Conservation (phyloP, 176 grass and related monocot species). For the Elaeis guineensis region DNA sequence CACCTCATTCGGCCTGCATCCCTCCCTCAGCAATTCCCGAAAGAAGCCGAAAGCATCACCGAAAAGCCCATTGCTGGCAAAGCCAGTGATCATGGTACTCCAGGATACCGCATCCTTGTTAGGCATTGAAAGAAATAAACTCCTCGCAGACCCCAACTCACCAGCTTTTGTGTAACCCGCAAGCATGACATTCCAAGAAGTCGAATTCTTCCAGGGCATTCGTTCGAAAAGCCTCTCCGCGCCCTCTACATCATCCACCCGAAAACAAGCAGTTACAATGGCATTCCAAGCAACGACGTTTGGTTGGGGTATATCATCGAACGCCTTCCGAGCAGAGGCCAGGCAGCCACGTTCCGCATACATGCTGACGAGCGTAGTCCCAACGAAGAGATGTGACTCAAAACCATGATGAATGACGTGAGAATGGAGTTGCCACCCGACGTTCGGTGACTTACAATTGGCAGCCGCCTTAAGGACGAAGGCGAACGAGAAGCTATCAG, state of each 20-base stretch:
- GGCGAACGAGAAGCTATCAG: conserved; percentile 24
- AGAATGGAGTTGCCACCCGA: conserved; percentile 11
- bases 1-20: conserved; percentile 7
- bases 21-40: conserved; percentile 15
- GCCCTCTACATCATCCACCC: not conserved
- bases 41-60: conserved; percentile 15
- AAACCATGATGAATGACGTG: conserved; percentile 6
- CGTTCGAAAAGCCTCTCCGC: conserved; percentile 11
- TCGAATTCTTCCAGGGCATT: conserved; percentile 17
- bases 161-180: conserved; percentile 14
- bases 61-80: conserved; percentile 11
- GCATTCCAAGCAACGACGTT: conserved; percentile 25
- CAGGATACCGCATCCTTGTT: conserved; percentile 13
- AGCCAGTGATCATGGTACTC: conserved; percentile 21
- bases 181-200: conserved; percentile 29
- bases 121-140: conserved; percentile 2
- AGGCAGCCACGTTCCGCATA: conserved; percentile 8
- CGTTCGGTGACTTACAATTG: not conserved
- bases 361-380: conserved; percentile 14
- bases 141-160: conserved; percentile 7
- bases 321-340: conserved; percentile 1
- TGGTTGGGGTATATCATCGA: conserved; percentile 19
- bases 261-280: conserved; percentile 10
- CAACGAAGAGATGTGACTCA: conserved; percentile 15
- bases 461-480: conserved; percentile 23